Evolutionary conservation across 768 basidiomycete species (phyloP), one percentile per base, ranked within the genome.

Genomic region (Amyloporia xantha): DNA sequence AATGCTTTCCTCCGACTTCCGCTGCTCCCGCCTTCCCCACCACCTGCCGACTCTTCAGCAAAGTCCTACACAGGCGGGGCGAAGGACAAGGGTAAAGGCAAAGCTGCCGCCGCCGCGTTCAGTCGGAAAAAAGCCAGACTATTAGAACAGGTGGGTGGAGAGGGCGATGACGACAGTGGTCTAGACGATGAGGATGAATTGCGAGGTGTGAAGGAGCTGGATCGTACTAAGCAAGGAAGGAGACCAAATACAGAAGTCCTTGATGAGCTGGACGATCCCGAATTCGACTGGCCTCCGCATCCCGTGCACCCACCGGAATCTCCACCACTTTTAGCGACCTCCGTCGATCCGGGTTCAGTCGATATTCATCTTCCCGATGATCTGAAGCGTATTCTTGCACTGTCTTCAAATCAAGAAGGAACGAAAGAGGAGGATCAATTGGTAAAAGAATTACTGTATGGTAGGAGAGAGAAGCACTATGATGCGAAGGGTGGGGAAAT

Each of bases 1-100:
- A 54, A 47, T 24, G 44, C 48, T 21, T 52, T 30, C 41, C 62
- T 41, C 60, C 59, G 42, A 65, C 57, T 62, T 19, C 46, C 58
- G 23, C 73, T 86, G 41, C 61, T 86, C 45, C 82, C 84, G 5
- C 84, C 85, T 15, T 85, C 86, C 15, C 86, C 86, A n/a, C 80
- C 82, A 15, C 73, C 75, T 2, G 66, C 56, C 10, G 56, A 52
- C 20, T 44, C 54, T 4, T 51, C 51, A 2, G 48, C 51, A 1
- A 46, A 51, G 45, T 52, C 42, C 13, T 49, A 49, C 21, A 50
- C 55, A 41, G 44, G 57, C 21, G 63, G 68, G 56, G 58, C 66
- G 21, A 77, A 72, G 56, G 49, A 57, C 24, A 63, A 68, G 57
- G 59, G 66, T 21, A 78, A 73, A 57, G 67, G 63, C 30, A 76